Evolutionary conservation across 805 yeast species (phyloP).

Genomic region (Sugiyamaella mastotermitis): DNA sequence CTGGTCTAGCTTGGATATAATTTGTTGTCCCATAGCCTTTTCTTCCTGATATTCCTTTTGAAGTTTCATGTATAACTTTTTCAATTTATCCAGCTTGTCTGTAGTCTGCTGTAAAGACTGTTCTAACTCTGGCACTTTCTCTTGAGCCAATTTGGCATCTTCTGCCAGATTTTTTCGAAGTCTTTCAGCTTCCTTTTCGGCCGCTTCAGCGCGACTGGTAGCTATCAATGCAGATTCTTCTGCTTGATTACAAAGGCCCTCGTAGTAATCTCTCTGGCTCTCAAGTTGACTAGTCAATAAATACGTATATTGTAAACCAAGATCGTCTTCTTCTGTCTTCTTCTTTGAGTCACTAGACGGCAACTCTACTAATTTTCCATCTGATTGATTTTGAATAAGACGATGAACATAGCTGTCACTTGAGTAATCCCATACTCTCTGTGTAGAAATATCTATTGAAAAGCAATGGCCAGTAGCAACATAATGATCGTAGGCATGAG

Average conservation of each 20-base stretch:
- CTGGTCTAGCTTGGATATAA: slow-evolving; percentile 36
- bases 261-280: slow-evolving; percentile 80
- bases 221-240: slow-evolving; percentile 17
- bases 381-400: slow-evolving; percentile 73
- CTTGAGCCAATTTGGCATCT: slow-evolving; percentile 9
- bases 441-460: slow-evolving; percentile 80
- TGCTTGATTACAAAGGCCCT: slow-evolving; percentile 39
- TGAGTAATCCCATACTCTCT: slow-evolving; percentile 92
- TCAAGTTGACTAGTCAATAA: slow-evolving; percentile 74
- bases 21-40: slow-evolving; percentile 37
- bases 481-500: slow-evolving; percentile 82
- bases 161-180: slow-evolving; percentile 16
- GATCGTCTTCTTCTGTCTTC: slow-evolving; percentile 29
- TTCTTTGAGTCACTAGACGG: slow-evolving; percentile 9
- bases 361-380: slow-evolving; percentile 79
- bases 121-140: too few species aligned
- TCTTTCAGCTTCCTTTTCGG: slow-evolving; percentile 22
- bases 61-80: slow-evolving; percentile 25
- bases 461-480: slow-evolving; percentile 76
- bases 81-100: slow-evolving; percentile 18
- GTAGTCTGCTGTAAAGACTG: too few species aligned
- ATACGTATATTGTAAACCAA: slow-evolving; percentile 74
- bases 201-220: slow-evolving; percentile 21
- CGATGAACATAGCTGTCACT: slow-evolving; percentile 89
- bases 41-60: slow-evolving; percentile 42